phyloP scores from a whole-genome alignment of 768 basidiomycete species.

The Mycena rebaudengoi region DNA sequence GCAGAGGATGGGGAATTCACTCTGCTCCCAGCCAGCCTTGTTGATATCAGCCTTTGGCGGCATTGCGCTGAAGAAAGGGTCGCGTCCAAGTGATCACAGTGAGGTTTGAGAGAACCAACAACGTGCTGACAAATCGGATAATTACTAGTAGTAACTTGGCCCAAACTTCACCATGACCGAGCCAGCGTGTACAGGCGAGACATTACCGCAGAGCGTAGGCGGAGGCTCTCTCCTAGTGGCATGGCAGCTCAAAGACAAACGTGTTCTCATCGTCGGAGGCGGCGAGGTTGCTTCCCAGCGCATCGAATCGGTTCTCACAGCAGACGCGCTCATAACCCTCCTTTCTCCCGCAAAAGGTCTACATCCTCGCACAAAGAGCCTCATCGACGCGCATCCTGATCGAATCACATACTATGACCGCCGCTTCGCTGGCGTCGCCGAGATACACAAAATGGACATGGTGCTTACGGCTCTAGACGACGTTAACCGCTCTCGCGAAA shows the following conservation, averaged over 20 bases:
- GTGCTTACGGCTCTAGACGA: conserved; percentile 95
- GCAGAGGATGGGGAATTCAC: conserved; percentile 93
- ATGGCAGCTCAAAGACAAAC: conserved; percentile 88
- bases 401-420: conserved; percentile 79
- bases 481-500: conserved; percentile 72
- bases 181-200: conserved; percentile 1
- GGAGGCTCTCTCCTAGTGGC: conserved; percentile 89
- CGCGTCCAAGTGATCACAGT: too few species aligned
- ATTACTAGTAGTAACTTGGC: too few species aligned
- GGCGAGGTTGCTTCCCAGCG: conserved; percentile 92
- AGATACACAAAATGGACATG: conserved; percentile 80
- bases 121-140: conserved; percentile 18
- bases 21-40: conserved; percentile 94
- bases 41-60: conserved; percentile 91
- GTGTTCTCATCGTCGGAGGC: conserved; percentile 92
- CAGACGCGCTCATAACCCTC: conserved; percentile 82
- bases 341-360: conserved; percentile 77
- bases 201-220: conserved; percentile 36
- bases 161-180: conserved; percentile 13
- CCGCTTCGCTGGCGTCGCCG: conserved; percentile 67
- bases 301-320: conserved; percentile 83
- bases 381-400: conserved; percentile 57
- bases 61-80: conserved; percentile 55
- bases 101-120: conserved; percentile 2
- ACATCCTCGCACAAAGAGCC: conserved; percentile 61